Evolutionary conservation across 1,139 yeast species (phyloP), one percentile per base, ranked within the genome.

Genomic region (Saccharomycopsis hybrid): DNA sequence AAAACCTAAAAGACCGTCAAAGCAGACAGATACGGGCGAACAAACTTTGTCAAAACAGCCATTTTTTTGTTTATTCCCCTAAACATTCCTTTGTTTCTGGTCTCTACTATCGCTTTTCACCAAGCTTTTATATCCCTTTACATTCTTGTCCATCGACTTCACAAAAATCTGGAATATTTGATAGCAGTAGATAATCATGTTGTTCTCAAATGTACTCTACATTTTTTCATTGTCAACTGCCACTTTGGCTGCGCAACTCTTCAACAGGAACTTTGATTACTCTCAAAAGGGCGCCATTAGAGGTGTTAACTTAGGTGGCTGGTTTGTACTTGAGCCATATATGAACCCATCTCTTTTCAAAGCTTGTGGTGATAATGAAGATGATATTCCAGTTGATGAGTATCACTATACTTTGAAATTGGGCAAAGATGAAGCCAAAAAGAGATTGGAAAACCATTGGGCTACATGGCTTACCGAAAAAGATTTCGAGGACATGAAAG

Each of bases 281-380:
- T 45, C 53, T 2, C 30, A 50, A 28, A 40, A 46, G 33, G 55
- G 46, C 13, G 11, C 42, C 28, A 35, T 53, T 25, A 46, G 44
- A 38, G 97, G 97, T 55, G 89, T 89, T 49, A 88, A 87, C 61
- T 69, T 89, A 33, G 97, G 97, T 47, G 96, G 97, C 25, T 89
- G 97, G 97, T 76, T 89, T 56, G 87, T 89, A 1, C 69, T 88
- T 44, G 97, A 89, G 67, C 86, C 92, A 1, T 89, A 77, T 63
- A 89, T 90, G 61, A 85, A 87, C 0, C 96, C 96, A 2, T 79
- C 92, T 1, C 66, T 90, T 52, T 90, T 86, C 63, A 78, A 78
- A 56, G 73, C 73, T 3, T 74, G 67, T 57, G 68, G 67, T 30
- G 65, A 60, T 32, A 71, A 73, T 56, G 68, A 66, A 27, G 65